Evolutionary conservation across 2,329 filamentous ascomycete genomes (phyloP), one percentile per base, ranked within the genome.

Genomic region (Talaromyces piceae): DNA sequence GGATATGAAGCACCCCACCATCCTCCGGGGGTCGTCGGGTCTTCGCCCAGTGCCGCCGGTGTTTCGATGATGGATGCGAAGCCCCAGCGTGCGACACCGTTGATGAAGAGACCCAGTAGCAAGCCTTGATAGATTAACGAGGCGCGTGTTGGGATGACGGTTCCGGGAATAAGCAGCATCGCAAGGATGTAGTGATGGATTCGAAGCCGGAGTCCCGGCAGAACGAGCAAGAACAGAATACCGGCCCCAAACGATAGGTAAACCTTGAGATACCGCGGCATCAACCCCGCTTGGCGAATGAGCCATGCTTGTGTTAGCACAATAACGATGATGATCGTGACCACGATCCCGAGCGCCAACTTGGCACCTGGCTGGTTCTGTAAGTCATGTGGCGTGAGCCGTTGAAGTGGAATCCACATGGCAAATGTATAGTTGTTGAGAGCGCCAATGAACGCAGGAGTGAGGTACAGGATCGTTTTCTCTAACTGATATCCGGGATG

Each of bases 141-240:
- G 0, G 88, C 87, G 0, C 93, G 81, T 5, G 88, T 97, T 58
- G 95, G 91, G 67, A 97, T 83, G 49, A 82, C 84, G 0, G 93
- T 97, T 0, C 91, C 93, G 0, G 91, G 89, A 4, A 97, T 79
- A 0, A 98, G 78, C 0, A 97, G 75, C 12, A 98, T 79, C 1
- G 85, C 90, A 4, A 97, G 76, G 57, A 97, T 88, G 65, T 97
- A 98, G 67, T 98, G 93, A 65, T 98, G 93, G 51, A 98, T 90
- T 28, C 93, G 84, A 46, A 98, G 77, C 55, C 83, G 86, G 47
- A 95, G 81, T 6, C 83, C 80, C 0, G 91, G 91, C 5, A 95
- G 70, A 1, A 79, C 72, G 11, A 95, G 75, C 28, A 87, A 78
- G 46, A 90, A 71, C 26, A 93, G 63, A 30, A 97, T 80, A n/a